A percentile compares a stretch with the other conserved stretches of the same genome.
These are phyloP conservation scores for Emmonsia crescens DNA, from an alignment of 2,329 filamentous ascomycete species.

Conservation along the genomic window DNA sequence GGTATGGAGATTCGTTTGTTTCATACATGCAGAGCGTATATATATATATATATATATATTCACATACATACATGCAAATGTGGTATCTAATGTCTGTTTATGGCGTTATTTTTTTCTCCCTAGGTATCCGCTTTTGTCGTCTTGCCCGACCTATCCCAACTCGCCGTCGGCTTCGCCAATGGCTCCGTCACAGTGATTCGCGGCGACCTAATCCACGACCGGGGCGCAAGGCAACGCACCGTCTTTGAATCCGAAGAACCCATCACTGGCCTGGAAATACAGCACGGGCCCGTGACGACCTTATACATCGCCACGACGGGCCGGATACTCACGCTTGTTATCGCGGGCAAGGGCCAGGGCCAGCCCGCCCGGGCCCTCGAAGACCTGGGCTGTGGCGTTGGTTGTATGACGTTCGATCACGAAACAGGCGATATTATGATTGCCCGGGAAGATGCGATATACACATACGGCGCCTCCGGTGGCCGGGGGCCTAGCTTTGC, in stretches of 20 bases:
- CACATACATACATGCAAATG: not conserved
- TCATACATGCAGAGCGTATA: no score
- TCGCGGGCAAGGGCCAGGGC: constrained; percentile 80
- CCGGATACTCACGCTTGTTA: constrained; percentile 72
- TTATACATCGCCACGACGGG: constrained; percentile 88
- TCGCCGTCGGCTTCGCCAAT: constrained; percentile 92
- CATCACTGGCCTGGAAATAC: constrained; percentile 79
- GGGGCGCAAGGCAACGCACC: constrained; percentile 84
- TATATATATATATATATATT: not conserved
- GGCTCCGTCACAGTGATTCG: constrained; percentile 87
- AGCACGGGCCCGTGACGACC: constrained; percentile 54
- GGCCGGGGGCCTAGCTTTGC: constrained; percentile 80
- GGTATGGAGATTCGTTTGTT: constrained; percentile 42
- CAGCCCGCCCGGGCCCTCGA: constrained; percentile 81
- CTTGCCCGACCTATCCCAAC: constrained; percentile 77
- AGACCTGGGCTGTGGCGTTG: constrained; percentile 80
- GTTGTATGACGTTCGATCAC: constrained; percentile 83
- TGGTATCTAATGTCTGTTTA: not conserved
- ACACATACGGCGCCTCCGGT: constrained; percentile 69
- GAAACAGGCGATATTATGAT: constrained; percentile 76
- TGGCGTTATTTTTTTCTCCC: not conserved
- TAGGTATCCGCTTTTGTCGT: constrained; percentile 72
- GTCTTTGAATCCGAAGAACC: constrained; percentile 96
- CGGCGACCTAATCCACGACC: constrained; percentile 88
- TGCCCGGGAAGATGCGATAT: constrained; percentile 90